Base-by-base conservation (phyloP, 1,139 yeast species). In the Scheffersomyces illinoinensis region DNA sequence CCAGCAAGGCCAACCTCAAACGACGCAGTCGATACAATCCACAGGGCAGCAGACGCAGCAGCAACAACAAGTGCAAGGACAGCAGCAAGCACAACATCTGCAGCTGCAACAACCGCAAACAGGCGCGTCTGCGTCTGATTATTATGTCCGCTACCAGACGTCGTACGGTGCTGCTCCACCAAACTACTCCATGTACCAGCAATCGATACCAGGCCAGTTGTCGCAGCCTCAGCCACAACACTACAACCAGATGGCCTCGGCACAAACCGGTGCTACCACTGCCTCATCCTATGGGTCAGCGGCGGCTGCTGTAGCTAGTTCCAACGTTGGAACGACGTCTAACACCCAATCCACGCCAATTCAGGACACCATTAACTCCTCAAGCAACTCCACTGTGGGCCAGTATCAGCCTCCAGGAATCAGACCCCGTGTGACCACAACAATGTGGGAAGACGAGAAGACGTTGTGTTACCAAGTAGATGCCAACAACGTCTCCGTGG, bases 391-490 rank as follows among this genome's bases (percentile, higher is more conserved):
- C 26, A 69, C 76, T 18, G 82, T 80, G 54, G 84, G 85, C 33
- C 85, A 81, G 63, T 78, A 76, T 65, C 85, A 81, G 64, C 85
- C 85, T 4, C 82, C 84, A 1, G 85, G 84, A 1, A 74, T 89
- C 64, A 83, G 92, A 64, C 98, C 97, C 26, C 82, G 96, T 65
- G 96, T 93, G 63, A 91, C 97, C 56, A 93, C 98, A 24, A 92
- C 98, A 10, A 86, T 92, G 87, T 93, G 98, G 98, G 98, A 93
- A 73, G 98, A 93, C 71, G 98, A 93, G 71, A 90, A 92, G 66
- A 93, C 98, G 0, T 76, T 93, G 56, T 95, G 98, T 72, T 93
- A 93, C 77, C 98, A 93, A 75, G 98, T 93, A 46, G 98, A 93
- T 70, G 97, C 97, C 57, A 89, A 91, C 67, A 93, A 93, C 59